phyloP scores from a whole-genome alignment of 345 rosid species.

The Boechera divaricarpa region DNA sequence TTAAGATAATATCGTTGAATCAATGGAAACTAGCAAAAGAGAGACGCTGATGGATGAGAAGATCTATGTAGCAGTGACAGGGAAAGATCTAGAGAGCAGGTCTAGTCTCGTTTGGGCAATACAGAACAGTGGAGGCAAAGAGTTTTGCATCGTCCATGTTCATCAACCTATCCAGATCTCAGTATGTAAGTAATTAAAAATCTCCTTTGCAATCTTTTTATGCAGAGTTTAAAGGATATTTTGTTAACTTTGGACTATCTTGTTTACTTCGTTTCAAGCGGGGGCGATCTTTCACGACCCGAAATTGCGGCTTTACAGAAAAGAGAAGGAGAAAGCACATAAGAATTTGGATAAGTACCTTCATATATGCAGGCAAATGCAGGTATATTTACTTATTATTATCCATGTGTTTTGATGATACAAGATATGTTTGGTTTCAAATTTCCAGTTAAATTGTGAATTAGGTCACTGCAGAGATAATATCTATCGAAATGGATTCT shows the following conservation, averaged over 20 bases:
- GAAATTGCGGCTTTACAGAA: conserved; percentile 18
- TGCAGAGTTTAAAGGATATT: conserved; percentile 5
- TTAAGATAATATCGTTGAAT: conserved; percentile 18
- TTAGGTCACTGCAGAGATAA: conserved; percentile 70
- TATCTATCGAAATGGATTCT: conserved; percentile 52
- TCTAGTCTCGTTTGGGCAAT: conserved; percentile 64
- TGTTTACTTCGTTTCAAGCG: conserved; percentile 20
- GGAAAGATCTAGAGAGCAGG: conserved; percentile 52
- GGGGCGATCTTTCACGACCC: conserved; percentile 44
- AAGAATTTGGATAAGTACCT: conserved; percentile 57
- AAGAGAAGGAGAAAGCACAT: conserved; percentile 56
- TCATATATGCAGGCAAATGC: conserved; percentile 52
- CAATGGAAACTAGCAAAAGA: neutral
- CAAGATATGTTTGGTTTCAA: neutral
- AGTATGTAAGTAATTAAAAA: conserved; percentile 13
- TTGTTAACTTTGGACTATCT: neutral
- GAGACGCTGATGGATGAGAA: conserved; percentile 53
- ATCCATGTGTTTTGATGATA: neutral
- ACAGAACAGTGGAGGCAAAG: conserved; percentile 62
- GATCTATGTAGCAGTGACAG: conserved; percentile 64
- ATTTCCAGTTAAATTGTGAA: conserved; percentile 18
- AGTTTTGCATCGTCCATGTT: conserved; percentile 69
- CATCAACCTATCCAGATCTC: conserved; percentile 55
- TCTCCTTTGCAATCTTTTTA: neutral
- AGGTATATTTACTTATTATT: conserved; percentile 53